Percentiles rank a stretch among this genome's conserved stretches.
These are phyloP conservation scores for Phallus indusiatus DNA, from an alignment of 768 basidiomycete species.

Conservation along the genomic window DNA sequence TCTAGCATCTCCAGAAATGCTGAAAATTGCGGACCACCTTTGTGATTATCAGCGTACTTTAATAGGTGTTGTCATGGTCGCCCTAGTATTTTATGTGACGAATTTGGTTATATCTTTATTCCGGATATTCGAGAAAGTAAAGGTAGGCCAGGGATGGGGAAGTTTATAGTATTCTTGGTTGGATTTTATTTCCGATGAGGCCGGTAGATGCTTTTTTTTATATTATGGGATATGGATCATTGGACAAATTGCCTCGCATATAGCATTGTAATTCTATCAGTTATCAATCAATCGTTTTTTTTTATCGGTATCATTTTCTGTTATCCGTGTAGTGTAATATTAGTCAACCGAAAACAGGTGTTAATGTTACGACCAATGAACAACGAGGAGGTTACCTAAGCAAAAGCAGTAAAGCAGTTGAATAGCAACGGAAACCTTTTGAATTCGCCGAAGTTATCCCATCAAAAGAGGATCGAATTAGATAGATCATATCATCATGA, in stretches of 20 bases:
- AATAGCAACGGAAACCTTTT: neutral
- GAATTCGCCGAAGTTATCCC: neutral
- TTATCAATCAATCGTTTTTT: neutral
- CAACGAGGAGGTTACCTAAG: no score
- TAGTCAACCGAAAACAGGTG: no score
- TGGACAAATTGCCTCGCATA: neutral
- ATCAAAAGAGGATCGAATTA: neutral
- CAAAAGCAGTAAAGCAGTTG: no score
- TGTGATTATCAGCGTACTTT: slow-evolving; percentile 72
- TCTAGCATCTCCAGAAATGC: slow-evolving; percentile 11
- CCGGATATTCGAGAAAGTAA: slow-evolving; percentile 84
- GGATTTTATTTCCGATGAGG: neutral
- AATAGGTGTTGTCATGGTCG: slow-evolving; percentile 68
- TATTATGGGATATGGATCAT: neutral
- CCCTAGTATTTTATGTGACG: slow-evolving; percentile 71
- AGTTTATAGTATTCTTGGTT: neutral
- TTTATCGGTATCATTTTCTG: neutral
- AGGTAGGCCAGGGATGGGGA: slow-evolving; percentile 21
- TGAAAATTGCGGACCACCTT: slow-evolving; percentile 31
- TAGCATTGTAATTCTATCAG: neutral
- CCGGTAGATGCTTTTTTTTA: neutral
- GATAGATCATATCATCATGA: neutral
- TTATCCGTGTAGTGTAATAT: no score
- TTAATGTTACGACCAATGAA: no score
- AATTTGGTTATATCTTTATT: slow-evolving; percentile 80